Evolutionary conservation across 2,329 filamentous ascomycete species (phyloP).

Genomic region (Sordariomycetes sp.): DNA sequence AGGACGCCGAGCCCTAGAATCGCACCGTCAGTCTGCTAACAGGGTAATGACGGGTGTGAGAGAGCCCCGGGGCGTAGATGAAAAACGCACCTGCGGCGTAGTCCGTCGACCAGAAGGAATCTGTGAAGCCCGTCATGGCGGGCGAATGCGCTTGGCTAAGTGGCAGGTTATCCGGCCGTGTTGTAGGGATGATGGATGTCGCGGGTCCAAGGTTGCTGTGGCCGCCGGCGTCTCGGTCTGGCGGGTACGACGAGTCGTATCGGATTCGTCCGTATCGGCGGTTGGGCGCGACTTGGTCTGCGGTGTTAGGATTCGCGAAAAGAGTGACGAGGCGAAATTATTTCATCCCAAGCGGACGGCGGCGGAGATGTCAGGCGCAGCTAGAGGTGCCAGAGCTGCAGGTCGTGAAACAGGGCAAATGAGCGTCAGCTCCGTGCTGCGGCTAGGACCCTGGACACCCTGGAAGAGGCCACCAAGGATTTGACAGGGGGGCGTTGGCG

Average conservation of each 20-base stretch:
- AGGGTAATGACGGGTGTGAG: neutral
- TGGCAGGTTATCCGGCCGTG: neutral
- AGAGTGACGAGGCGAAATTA: neutral
- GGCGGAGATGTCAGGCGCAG: neutral
- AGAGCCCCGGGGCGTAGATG: neutral
- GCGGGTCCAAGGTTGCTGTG: neutral
- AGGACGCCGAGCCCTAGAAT: conserved; percentile 69
- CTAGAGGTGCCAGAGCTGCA: neutral
- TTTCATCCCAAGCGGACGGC: neutral
- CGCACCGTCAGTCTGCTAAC: conserved; percentile 7
- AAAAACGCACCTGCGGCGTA: conserved; percentile 70
- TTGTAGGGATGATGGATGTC: neutral
- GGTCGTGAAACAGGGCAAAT: neutral
- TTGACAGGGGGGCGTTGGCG: neutral
- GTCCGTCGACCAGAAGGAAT: conserved; percentile 96
- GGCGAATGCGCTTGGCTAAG: conserved; percentile 1
- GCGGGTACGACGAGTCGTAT: neutral
- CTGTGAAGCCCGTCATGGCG: conserved; percentile 77
- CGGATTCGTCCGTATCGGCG: neutral
- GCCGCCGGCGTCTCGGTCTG: neutral
- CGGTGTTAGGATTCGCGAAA: neutral
- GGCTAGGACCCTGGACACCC: neutral
- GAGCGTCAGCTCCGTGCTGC: neutral
- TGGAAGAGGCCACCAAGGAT: neutral
- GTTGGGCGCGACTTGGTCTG: neutral